A percentile compares a stretch with the other conserved stretches of the same genome.
Conservation (phyloP, 768 basidiomycete genomes). For the Russula sp. region DNA sequence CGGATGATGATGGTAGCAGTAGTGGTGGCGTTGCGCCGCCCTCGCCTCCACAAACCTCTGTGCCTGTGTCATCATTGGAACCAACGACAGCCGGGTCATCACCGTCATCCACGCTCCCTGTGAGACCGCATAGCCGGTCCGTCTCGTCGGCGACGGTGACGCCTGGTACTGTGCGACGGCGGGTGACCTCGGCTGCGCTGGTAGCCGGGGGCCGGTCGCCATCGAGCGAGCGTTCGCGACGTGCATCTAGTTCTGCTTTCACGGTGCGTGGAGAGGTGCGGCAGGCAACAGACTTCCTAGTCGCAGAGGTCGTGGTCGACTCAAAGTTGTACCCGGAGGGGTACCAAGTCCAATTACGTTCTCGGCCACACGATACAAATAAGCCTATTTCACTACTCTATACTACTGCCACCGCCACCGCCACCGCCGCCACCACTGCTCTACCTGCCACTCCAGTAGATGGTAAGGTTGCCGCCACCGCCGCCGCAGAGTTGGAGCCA, state of each 20-base stretch:
- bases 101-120: slow-evolving; percentile 10
- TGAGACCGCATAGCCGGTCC: slow-evolving; percentile 26
- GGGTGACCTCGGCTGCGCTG: slow-evolving; percentile 23
- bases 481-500: not conserved
- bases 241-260: slow-evolving; percentile 53
- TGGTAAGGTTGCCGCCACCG: not conserved
- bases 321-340: slow-evolving; percentile 76
- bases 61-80: slow-evolving; percentile 3
- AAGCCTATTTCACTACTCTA: slow-evolving; percentile 40
- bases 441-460: slow-evolving; percentile 2
- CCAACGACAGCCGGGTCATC: slow-evolving; percentile 14
- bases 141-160: slow-evolving; percentile 24
- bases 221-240: slow-evolving; percentile 37
- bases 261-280: slow-evolving; percentile 60
- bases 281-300: slow-evolving; percentile 63
- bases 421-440: not conserved
- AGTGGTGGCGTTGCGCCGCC: not conserved
- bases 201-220: slow-evolving; percentile 35
- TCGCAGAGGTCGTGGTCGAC: slow-evolving; percentile 78
- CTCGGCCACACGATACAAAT: slow-evolving; percentile 43
- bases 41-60: not conserved
- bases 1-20: not conserved
- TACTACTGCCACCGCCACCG: not conserved
- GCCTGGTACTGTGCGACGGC: slow-evolving; percentile 11
- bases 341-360: slow-evolving; percentile 54